These are phyloP conservation scores for Cryptosporidium sp. DNA, from an alignment of 169 alveolate species.

Conservation along the genomic window DNA sequence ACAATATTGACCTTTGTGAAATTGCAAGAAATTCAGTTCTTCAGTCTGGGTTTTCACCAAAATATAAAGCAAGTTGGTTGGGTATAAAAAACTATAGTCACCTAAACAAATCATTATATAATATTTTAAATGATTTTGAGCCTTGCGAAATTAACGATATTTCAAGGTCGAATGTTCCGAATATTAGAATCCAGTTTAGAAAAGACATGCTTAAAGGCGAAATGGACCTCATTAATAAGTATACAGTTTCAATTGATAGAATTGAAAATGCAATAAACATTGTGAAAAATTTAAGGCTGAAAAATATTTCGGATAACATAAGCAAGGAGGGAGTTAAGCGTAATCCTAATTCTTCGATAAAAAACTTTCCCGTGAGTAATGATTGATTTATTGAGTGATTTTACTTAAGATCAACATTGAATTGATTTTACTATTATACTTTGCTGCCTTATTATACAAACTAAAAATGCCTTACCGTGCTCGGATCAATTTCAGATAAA, in stretches of 20 bases:
- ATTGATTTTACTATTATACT: background rate
- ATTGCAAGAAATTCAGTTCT: slow-evolving; percentile 91
- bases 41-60: slow-evolving; percentile 81
- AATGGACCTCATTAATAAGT: slow-evolving; percentile 27
- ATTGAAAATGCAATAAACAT: slow-evolving; percentile 33
- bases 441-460: no score
- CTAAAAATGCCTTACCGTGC: background rate
- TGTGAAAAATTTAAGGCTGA: slow-evolving; percentile 25
- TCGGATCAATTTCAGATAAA: background rate
- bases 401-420: background rate
- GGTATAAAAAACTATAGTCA: slow-evolving; percentile 71
- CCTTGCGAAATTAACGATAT: slow-evolving; percentile 72
- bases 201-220: slow-evolving; percentile 71
- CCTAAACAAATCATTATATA: slow-evolving; percentile 20
- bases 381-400: background rate
- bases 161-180: slow-evolving; percentile 71
- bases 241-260: slow-evolving; percentile 19
- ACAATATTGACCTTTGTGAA: slow-evolving; percentile 90
- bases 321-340: background rate
- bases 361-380: background rate
- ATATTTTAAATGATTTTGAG: slow-evolving; percentile 29
- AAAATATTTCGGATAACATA: slow-evolving; percentile 13
- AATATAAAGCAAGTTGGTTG: slow-evolving; percentile 78
- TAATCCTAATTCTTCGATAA: background rate
- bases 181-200: slow-evolving; percentile 74